phyloP scores from a whole-genome alignment of 2,329 filamentous ascomycete genomes.

The Diplocarpon rosae region DNA sequence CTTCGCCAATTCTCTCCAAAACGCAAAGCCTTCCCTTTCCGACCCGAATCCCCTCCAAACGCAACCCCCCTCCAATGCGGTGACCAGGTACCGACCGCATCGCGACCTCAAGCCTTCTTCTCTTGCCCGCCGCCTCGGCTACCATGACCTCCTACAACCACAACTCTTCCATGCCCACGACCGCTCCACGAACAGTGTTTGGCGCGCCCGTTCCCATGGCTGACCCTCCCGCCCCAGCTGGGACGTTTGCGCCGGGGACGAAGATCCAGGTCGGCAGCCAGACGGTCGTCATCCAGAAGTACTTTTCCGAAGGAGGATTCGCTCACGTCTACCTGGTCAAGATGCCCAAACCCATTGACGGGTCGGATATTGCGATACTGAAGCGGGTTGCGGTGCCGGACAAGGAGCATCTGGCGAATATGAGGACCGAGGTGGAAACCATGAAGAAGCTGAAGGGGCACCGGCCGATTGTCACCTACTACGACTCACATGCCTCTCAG shows the following conservation, averaged over 20 bases:
- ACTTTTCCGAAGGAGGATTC: slow-evolving; percentile 95
- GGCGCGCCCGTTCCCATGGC: slow-evolving; percentile 32
- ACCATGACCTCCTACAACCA: slow-evolving; percentile 34
- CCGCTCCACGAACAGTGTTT: slow-evolving; percentile 35
- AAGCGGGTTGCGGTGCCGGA: slow-evolving; percentile 92
- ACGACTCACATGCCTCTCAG: slow-evolving; percentile 95
- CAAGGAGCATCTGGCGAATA: slow-evolving; percentile 85
- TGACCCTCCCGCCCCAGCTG: slow-evolving; percentile 47
- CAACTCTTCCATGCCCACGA: slow-evolving; percentile 29
- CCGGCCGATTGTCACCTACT: slow-evolving; percentile 91
- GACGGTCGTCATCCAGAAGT: slow-evolving; percentile 88
- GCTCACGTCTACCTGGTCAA: slow-evolving; percentile 97
- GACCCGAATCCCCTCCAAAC: no score
- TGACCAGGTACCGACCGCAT: slow-evolving; percentile 15
- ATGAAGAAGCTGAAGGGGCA: slow-evolving; percentile 99
- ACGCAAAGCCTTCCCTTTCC: no score
- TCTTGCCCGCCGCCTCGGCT: slow-evolving; percentile 12
- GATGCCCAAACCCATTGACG: slow-evolving; percentile 46
- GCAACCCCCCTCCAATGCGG: no score
- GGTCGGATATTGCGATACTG: slow-evolving; percentile 29
- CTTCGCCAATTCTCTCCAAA: neutral
- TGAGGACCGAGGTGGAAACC: slow-evolving; percentile 97
- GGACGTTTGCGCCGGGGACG: slow-evolving; percentile 85
- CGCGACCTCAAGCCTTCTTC: slow-evolving; percentile 6
- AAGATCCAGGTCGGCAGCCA: slow-evolving; percentile 95